Evolutionary conservation across 345 rosid species (phyloP).

Genomic region (Alliaria petiolata): DNA sequence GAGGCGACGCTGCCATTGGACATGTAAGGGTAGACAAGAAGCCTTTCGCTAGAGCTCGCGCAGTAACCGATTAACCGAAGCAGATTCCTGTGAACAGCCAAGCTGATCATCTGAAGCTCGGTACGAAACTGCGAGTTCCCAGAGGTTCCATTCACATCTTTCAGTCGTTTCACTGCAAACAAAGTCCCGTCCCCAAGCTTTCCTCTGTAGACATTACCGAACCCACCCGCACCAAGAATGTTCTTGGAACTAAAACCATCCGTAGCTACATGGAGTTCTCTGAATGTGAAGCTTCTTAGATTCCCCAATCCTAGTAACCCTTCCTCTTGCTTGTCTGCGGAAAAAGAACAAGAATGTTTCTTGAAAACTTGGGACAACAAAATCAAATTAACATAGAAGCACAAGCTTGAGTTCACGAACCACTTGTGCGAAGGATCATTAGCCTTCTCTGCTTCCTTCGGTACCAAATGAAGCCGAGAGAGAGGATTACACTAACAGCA

Average conservation of each 20-base stretch:
- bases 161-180: slow-evolving; percentile 85
- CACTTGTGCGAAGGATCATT: slow-evolving; percentile 42
- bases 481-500: slow-evolving; percentile 42
- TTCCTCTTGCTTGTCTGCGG: slow-evolving; percentile 69
- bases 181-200: slow-evolving; percentile 65
- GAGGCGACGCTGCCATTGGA: slow-evolving; percentile 94
- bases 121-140: slow-evolving; percentile 91
- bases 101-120: slow-evolving; percentile 92
- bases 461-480: slow-evolving; percentile 53
- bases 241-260: slow-evolving; percentile 75
- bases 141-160: slow-evolving; percentile 65
- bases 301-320: slow-evolving; percentile 69
- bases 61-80: slow-evolving; percentile 82
- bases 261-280: slow-evolving; percentile 77
- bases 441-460: slow-evolving; percentile 44
- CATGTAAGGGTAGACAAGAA: slow-evolving; percentile 94
- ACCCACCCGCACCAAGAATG: slow-evolving; percentile 91
- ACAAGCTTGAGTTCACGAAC: slow-evolving; percentile 35
- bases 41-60: slow-evolving; percentile 66
- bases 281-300: slow-evolving; percentile 73
- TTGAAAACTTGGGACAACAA: neutral
- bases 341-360: neutral
- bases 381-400: neutral
- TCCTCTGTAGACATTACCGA: slow-evolving; percentile 93
- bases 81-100: slow-evolving; percentile 87